Conservation (phyloP, 2,329 filamentous ascomycete species). For the Arthrinium phaeospermum region DNA sequence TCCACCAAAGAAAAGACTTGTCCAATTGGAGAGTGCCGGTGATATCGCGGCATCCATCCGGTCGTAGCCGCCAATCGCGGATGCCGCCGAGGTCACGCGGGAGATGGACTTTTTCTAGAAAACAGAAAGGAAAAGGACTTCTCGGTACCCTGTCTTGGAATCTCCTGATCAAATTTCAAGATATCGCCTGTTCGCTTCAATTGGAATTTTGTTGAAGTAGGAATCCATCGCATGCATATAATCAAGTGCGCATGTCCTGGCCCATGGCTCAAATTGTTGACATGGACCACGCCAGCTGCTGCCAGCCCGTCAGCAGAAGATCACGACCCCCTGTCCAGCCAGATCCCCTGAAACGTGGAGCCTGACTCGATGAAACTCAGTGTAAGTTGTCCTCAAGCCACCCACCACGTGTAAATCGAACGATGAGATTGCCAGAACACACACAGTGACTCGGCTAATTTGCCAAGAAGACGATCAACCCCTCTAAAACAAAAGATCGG, state of each 20-base stretch:
- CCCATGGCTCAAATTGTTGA: background rate
- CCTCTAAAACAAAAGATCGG: background rate
- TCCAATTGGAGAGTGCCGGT: background rate
- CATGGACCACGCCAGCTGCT: background rate
- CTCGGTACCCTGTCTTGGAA: background rate
- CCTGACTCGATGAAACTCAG: background rate
- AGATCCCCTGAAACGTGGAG: background rate
- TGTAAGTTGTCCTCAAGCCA: constrained; percentile 8
- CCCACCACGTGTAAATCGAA: background rate
- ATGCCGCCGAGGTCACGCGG: background rate
- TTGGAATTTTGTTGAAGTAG: background rate
- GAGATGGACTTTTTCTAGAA: background rate
- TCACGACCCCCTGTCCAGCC: background rate
- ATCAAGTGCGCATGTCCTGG: background rate
- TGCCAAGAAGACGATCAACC: constrained; percentile 1
- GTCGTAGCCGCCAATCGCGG: background rate
- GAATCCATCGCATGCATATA: too few species aligned
- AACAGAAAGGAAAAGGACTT: background rate
- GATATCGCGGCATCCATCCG: background rate
- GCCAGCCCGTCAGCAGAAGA: background rate
- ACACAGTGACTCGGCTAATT: background rate
- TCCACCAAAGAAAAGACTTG: background rate
- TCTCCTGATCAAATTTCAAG: background rate
- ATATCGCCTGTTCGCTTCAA: background rate
- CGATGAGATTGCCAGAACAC: background rate